Base-by-base conservation (phyloP, 177 flowering plant genomes). In the Vitis hybrid region DNA sequence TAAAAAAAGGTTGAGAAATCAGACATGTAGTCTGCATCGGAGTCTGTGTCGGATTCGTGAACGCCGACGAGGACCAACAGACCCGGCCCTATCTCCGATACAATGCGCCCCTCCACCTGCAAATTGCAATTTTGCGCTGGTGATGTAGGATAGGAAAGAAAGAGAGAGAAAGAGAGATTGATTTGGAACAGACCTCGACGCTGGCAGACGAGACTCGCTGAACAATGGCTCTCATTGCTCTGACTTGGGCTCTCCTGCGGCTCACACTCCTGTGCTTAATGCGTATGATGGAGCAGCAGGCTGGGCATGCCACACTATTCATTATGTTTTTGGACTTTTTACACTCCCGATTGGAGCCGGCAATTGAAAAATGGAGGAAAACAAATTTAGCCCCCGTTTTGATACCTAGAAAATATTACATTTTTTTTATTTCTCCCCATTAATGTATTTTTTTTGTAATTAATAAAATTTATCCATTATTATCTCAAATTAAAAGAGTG, bases 51-150 rank as follows among this genome's bases (percentile, higher is more conserved):
- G 27, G 91, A 83, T 3, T 89, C 99, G 69, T 89, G 97, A 75
- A 92, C 54, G 13, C 97, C 97, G 24, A 92, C 85, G 66, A 92
- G 93, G 52, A 94, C 97, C 51, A 94, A 79, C 13, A 94, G 85
- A 30, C 99, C 97, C 7, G 97, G 93, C 4, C 97, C 97, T 9
- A 94, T 94, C 73, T 91, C 88, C 57, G 97, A 94, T 3, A 94
- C 86, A 6, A 67, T 75, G 57, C 82, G 81, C 35, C 97, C 99
- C 21, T 92, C 97, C 8, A 92, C 97, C 98, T 94, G 88, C 79
- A 71, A 74, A 51, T 6, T 14, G 56, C 61, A 64, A 74, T 62
- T 56, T 24, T 66, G 69, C 61, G 61, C 79, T 64, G 59, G 48
- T 40, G 62, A 59, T n/a, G 13, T 27, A 73, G 13, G 5, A 51